These are phyloP conservation scores for Trichoderma aggressivum DNA, from an alignment of 2,329 filamentous ascomycete genomes.

Conservation along the genomic window DNA sequence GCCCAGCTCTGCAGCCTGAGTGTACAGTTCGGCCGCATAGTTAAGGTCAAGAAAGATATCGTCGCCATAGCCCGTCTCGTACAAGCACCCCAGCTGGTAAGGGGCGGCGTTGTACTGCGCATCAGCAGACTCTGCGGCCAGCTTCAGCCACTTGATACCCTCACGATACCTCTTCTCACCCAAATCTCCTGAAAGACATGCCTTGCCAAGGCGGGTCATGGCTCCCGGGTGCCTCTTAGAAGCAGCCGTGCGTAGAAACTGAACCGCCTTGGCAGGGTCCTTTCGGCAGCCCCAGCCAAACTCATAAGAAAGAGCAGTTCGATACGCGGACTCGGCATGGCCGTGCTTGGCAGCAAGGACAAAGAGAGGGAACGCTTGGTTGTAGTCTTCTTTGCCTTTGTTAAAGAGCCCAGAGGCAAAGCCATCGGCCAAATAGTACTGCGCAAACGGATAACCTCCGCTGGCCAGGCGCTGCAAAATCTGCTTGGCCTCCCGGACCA, in stretches of 20 bases:
- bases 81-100: slow-evolving; percentile 83
- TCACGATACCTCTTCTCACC: slow-evolving; percentile 84
- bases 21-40: slow-evolving; percentile 92
- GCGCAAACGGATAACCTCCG: slow-evolving; percentile 89
- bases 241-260: slow-evolving; percentile 86
- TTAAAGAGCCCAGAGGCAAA: slow-evolving; percentile 92
- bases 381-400: slow-evolving; percentile 89
- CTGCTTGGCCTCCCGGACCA: slow-evolving; percentile 81
- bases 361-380: slow-evolving; percentile 88
- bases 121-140: slow-evolving; percentile 86
- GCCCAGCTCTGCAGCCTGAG: slow-evolving; percentile 87
- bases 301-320: slow-evolving; percentile 91
- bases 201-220: slow-evolving; percentile 86
- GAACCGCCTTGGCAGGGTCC: slow-evolving; percentile 85
- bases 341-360: slow-evolving; percentile 93
- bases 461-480: slow-evolving; percentile 85
- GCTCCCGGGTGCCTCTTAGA: slow-evolving; percentile 94
- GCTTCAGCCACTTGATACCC: slow-evolving; percentile 93
- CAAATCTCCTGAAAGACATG: slow-evolving; percentile 85
- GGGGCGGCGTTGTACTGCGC: slow-evolving; percentile 88
- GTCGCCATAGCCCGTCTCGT: slow-evolving; percentile 89
- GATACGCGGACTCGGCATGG: slow-evolving; percentile 92
- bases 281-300: slow-evolving; percentile 95
- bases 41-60: slow-evolving; percentile 88
- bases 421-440: slow-evolving; percentile 95